phyloP scores from a whole-genome alignment of 805 yeast species.

The Wickerhamiella azyma region DNA sequence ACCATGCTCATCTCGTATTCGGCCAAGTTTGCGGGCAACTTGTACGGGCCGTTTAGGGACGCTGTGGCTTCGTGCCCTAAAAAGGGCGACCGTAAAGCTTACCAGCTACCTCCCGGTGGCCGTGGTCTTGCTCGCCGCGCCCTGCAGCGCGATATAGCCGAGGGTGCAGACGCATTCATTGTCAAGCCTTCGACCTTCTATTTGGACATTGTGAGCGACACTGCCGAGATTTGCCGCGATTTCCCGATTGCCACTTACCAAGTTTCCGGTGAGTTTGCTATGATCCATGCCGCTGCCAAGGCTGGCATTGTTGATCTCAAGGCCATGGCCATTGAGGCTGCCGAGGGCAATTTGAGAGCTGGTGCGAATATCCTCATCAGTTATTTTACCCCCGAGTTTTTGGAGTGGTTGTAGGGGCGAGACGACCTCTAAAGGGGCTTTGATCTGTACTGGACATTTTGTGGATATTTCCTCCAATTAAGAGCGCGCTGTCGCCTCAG shows the following conservation, averaged over 20 bases:
- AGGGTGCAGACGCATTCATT: constrained; percentile 92
- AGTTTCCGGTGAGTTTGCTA: constrained; percentile 94
- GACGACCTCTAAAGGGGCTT: too few relatives aligned
- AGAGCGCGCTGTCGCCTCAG: too few relatives aligned
- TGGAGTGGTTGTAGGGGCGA: constrained; percentile 84
- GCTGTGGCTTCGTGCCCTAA: constrained; percentile 90
- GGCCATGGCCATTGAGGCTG: constrained; percentile 65
- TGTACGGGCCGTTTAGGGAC: constrained; percentile 96
- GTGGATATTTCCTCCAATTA: too few relatives aligned
- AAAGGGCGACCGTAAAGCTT: constrained; percentile 80
- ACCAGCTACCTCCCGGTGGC: constrained; percentile 88
- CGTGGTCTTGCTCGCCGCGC: constrained; percentile 92
- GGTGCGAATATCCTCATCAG: constrained; percentile 88
- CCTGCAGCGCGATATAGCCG: constrained; percentile 64
- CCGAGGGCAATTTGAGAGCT: constrained; percentile 83
- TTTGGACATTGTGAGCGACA: constrained; percentile 80
- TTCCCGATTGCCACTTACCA: constrained; percentile 91
- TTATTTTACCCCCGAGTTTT: constrained; percentile 88
- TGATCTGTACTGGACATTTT: background rate
- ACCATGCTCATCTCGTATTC: constrained; percentile 85
- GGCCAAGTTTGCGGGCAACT: constrained; percentile 81
- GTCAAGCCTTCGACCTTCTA: constrained; percentile 95
- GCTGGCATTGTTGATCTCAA: constrained; percentile 83
- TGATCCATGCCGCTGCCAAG: constrained; percentile 97
- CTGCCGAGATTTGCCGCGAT: constrained; percentile 65